Evolutionary conservation across 768 basidiomycete genomes (phyloP), one percentile per base, ranked within the genome.

Genomic region (Pleurotus citrinopileatus): DNA sequence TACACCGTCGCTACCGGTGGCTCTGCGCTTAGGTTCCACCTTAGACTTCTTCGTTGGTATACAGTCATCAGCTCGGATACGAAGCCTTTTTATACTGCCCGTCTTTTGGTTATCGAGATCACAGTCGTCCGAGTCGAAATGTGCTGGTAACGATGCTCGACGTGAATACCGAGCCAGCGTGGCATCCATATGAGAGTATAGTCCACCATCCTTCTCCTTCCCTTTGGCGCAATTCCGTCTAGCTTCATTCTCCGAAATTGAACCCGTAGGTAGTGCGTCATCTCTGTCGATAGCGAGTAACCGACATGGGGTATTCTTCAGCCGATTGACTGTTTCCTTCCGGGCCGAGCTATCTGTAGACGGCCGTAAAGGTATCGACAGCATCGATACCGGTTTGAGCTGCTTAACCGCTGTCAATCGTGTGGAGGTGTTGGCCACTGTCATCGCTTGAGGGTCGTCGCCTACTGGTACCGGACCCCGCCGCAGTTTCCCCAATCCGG

Each of bases 91-190:
- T 23, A 20, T 20, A 17, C n/a, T 20, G 8, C 45, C 45, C 9
- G n/a, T n/a, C n/a, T n/a, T n/a, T n/a, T n/a, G n/a, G n/a, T n/a
- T n/a, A n/a, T n/a, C n/a, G n/a, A n/a, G n/a, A n/a, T n/a, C n/a
- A n/a, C n/a, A n/a, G n/a, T n/a, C n/a, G n/a, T n/a, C n/a, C n/a
- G n/a, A n/a, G n/a, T n/a, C n/a, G n/a, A n/a, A n/a, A n/a, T n/a
- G n/a, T n/a, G n/a, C n/a, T n/a, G n/a, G n/a, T n/a, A n/a, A n/a
- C 27, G 34, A 34, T 7, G 32, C 15, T 12, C 34, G 48, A 23
- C 34, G 32, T 36, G 48, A 51, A 22, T 51, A 51, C 12, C 48
- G 29, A 19, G 34, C 48, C 19, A 51, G 32, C 20, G 48, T 37
- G 17, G n/a, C 17, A 13, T 51, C 48, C 34, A 51, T 51, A 7